A percentile compares a stretch with the other conserved stretches of the same genome.
phyloP scores from a whole-genome alignment of 768 basidiomycete genomes.

The Chalciporus chontae region DNA sequence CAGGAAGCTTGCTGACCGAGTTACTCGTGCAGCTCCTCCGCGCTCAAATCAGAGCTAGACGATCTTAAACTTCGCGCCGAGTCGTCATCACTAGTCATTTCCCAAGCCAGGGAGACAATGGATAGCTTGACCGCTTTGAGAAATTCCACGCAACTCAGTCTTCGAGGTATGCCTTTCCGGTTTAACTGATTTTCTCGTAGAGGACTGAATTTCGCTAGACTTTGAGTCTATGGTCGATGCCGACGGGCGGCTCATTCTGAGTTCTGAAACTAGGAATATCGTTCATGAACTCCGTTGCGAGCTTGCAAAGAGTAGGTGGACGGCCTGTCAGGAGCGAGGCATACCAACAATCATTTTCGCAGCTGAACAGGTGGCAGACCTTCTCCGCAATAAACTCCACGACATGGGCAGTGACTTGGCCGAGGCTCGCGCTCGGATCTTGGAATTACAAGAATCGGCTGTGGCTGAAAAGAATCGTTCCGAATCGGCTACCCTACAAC shows the following conservation, averaged over 20 bases:
- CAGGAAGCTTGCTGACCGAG: neutral
- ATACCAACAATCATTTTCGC: conserved; percentile 6
- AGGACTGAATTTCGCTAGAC: conserved; percentile 13
- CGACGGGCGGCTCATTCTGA: conserved; percentile 24
- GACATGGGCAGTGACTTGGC: conserved; percentile 39
- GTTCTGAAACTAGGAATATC: conserved; percentile 24
- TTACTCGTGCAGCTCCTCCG: conserved; percentile 21
- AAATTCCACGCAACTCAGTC: conserved; percentile 13
- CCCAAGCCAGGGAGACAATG: conserved; percentile 24
- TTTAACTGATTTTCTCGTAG: neutral
- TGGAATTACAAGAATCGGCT: conserved; percentile 34
- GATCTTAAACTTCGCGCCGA: conserved; percentile 24
- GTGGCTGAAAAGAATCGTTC: conserved; percentile 21
- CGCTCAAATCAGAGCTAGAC: conserved; percentile 29
- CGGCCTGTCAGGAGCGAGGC: neutral
- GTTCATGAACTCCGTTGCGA: conserved; percentile 35
- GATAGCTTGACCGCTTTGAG: conserved; percentile 25
- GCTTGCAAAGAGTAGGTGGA: conserved; percentile 32
- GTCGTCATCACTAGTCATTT: conserved; percentile 19
- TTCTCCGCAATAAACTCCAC: conserved; percentile 46
- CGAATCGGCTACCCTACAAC: conserved; percentile 18
- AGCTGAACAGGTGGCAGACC: conserved; percentile 48
- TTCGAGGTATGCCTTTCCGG: conserved; percentile 25
- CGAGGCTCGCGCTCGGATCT: conserved; percentile 38
- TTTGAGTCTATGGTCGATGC: conserved; percentile 28